Evolutionary conservation across 306 rosid species (phyloP).

Genomic region (Aeschynomene evenia): DNA sequence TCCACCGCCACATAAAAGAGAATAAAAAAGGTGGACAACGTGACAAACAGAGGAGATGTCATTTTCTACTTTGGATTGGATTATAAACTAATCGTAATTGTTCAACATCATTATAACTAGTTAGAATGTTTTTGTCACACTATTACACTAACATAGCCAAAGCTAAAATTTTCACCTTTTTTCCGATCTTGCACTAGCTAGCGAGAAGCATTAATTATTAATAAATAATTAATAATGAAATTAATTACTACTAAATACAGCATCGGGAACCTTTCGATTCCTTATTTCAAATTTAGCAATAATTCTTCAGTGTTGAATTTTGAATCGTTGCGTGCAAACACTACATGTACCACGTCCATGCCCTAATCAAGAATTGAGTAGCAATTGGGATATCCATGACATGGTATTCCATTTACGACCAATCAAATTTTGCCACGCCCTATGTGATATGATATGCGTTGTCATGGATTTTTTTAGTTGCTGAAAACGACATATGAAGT

Average conservation of each 20-base stretch:
- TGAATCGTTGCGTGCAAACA: not conserved
- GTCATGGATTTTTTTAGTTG: not conserved
- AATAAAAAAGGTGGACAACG: not conserved
- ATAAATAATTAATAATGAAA: not conserved
- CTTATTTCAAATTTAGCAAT: not conserved
- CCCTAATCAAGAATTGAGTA: not conserved
- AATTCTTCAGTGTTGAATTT: not conserved
- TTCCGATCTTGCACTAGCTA: too few relatives aligned
- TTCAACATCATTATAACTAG: constrained; percentile 22
- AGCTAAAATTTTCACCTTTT: not conserved
- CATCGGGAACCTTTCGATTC: not conserved
- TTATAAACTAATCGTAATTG: constrained; percentile 20
- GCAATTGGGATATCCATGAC: not conserved
- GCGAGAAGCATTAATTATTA: not conserved
- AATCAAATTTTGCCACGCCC: not conserved
- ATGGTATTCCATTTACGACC: not conserved
- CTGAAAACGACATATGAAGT: not conserved
- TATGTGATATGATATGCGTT: not conserved
- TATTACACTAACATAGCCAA: not conserved
- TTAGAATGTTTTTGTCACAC: constrained; percentile 21
- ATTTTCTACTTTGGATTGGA: constrained; percentile 32
- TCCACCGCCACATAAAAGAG: constrained; percentile 27
- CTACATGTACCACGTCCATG: not conserved
- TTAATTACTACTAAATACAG: not conserved
- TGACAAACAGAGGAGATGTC: constrained; percentile 38